A percentile compares a stretch with the other conserved stretches of the same genome.
Conservation (phyloP, 768 basidiomycete species). For the Tulasnella sp. region DNA sequence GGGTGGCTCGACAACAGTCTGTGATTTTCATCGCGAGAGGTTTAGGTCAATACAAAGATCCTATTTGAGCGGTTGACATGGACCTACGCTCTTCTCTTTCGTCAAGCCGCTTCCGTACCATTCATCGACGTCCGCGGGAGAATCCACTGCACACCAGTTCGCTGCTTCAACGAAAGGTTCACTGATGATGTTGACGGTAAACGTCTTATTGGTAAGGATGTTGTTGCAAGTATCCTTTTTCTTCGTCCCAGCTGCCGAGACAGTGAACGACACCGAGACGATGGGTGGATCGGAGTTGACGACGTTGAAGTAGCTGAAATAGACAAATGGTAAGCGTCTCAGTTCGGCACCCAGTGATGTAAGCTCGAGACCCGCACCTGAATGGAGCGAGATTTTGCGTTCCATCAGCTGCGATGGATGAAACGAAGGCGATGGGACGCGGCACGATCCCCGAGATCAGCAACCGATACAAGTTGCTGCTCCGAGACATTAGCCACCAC, state of each 20-base stretch:
- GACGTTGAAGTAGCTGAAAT: slow-evolving; percentile 59
- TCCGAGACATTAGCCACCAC: neutral
- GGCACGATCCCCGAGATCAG: slow-evolving; percentile 59
- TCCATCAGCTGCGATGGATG: slow-evolving; percentile 52
- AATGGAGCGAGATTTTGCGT: slow-evolving; percentile 62
- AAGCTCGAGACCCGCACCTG: slow-evolving; percentile 44
- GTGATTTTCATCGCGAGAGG: slow-evolving; percentile 14
- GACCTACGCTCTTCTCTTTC: slow-evolving; percentile 50
- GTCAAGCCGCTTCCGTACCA: slow-evolving; percentile 62
- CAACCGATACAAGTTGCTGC: slow-evolving; percentile 47
- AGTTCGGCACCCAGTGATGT: neutral
- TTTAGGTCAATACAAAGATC: neutral
- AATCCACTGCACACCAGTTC: slow-evolving; percentile 54
- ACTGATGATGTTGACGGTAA: slow-evolving; percentile 63
- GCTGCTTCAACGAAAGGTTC: slow-evolving; percentile 53
- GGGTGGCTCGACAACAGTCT: slow-evolving; percentile 51
- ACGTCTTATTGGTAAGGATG: slow-evolving; percentile 60
- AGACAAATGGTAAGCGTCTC: neutral
- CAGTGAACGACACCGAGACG: slow-evolving; percentile 57
- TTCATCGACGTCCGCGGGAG: slow-evolving; percentile 52
- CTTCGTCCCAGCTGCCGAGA: slow-evolving; percentile 40
- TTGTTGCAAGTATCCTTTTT: slow-evolving; percentile 64
- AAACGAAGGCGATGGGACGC: slow-evolving; percentile 66
- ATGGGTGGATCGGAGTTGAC: slow-evolving; percentile 61
- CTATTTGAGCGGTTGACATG: neutral